A percentile compares a stretch with the other conserved stretches of the same genome.
Evolutionary conservation across 768 basidiomycete genomes (phyloP).

Genomic region (Agrocybe praecox): DNA sequence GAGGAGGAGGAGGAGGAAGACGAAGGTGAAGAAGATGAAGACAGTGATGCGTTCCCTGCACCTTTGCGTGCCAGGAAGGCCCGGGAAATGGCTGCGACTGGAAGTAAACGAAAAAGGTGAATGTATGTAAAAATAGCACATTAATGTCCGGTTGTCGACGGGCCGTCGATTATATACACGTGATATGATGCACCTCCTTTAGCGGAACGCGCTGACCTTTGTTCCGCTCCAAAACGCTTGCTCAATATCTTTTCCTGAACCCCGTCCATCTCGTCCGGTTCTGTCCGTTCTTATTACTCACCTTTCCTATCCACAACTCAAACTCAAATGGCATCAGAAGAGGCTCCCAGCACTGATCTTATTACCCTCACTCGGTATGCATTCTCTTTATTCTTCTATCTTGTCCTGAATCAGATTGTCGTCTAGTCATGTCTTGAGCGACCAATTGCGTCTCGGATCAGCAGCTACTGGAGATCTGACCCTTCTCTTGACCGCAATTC

Average conservation of each 20-base stretch:
- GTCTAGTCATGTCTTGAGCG: conserved; percentile 81
- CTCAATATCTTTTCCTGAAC: background rate
- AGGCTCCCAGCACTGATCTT: conserved; percentile 80
- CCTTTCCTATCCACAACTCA: conserved; percentile 20
- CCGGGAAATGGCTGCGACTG: conserved; percentile 52
- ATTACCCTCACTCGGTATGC: conserved; percentile 90
- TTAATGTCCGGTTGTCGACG: conserved; percentile 8
- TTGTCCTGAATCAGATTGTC: conserved; percentile 9
- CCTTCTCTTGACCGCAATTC: conserved; percentile 91
- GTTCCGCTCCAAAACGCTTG: conserved; percentile 8
- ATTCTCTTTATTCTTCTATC: background rate
- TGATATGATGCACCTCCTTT: conserved; percentile 18
- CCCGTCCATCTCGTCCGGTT: conserved; percentile 22
- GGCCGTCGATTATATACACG: conserved; percentile 31
- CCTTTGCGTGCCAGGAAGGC: conserved; percentile 72
- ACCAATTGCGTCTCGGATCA: conserved; percentile 81
- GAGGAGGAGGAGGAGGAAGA: conserved; percentile 10
- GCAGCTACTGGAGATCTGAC: conserved; percentile 93
- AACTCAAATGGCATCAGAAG: conserved; percentile 52
- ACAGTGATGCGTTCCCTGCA: conserved; percentile 74
- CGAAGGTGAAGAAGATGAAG: conserved; percentile 59
- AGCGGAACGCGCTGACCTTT: background rate
- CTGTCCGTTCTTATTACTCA: conserved; percentile 20
- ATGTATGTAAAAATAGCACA: conserved; percentile 8
- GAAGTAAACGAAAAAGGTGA: conserved; percentile 70